Conservation (phyloP, 495 filamentous ascomycete species). For the Physcia stellaris region DNA sequence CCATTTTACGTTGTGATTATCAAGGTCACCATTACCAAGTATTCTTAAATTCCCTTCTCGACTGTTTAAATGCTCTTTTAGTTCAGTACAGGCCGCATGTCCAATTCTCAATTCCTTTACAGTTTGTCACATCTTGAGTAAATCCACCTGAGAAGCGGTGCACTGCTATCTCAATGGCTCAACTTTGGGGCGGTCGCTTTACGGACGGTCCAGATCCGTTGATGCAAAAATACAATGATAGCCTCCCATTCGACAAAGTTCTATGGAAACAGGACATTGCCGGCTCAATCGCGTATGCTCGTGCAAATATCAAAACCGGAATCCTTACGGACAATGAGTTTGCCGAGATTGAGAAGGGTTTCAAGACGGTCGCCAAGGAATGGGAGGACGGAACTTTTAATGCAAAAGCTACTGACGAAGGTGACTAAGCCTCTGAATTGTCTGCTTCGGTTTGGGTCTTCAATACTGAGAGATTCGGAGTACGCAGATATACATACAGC, state of each 20-base stretch:
- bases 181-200: constrained; percentile 76
- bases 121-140: too few species aligned
- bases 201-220: constrained; percentile 75
- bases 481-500: constrained; percentile 72
- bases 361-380: constrained; percentile 59
- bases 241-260: constrained; percentile 69
- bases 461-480: too few species aligned
- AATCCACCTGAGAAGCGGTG: too few species aligned
- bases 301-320: constrained; percentile 61
- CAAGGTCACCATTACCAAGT: too few species aligned
- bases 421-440: too few species aligned
- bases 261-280: constrained; percentile 72
- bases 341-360: constrained; percentile 58
- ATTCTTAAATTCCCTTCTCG: too few species aligned
- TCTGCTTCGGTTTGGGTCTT: too few species aligned
- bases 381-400: constrained; percentile 51
- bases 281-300: constrained; percentile 75
- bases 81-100: too few species aligned
- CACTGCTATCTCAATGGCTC: too few species aligned
- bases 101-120: too few species aligned
- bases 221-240: constrained; percentile 81
- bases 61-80: too few species aligned
- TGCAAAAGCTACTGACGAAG: constrained; percentile 49
- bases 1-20: too few species aligned
- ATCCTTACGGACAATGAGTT: constrained; percentile 71